A percentile compares a stretch with the other conserved stretches of the same genome.
Evolutionary conservation across 768 basidiomycete species (phyloP).

Genomic region (Hericium alpestre): DNA sequence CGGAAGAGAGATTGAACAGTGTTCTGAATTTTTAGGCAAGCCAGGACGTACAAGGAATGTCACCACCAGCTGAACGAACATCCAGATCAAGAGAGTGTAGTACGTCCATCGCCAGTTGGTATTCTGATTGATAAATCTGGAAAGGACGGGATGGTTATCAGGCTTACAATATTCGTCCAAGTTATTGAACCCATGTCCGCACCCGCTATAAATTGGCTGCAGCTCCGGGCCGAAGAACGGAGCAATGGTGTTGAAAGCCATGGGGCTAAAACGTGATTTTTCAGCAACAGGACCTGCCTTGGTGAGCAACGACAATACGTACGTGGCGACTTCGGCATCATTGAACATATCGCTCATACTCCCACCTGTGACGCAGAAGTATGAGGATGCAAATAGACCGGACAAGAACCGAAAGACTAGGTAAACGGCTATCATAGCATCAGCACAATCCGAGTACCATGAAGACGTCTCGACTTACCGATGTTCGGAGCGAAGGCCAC

Average conservation of each 20-base stretch:
- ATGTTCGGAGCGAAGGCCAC: constrained; percentile 65
- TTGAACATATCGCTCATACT: constrained; percentile 47
- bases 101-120: constrained; percentile 71
- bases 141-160: not conserved
- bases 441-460: not conserved
- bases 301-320: constrained; percentile 14
- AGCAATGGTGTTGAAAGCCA: constrained; percentile 43
- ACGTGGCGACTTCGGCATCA: constrained; percentile 51
- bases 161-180: not conserved
- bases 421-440: constrained; percentile 36
- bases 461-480: constrained; percentile 26
- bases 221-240: constrained; percentile 51
- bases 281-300: no score
- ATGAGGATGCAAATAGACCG: constrained; percentile 46
- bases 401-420: constrained; percentile 51
- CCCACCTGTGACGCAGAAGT: constrained; percentile 54
- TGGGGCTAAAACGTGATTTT: constrained; percentile 27
- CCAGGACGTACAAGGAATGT: constrained; percentile 37
- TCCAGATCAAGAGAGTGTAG: constrained; percentile 62
- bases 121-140: constrained; percentile 27
- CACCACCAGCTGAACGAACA: constrained; percentile 38
- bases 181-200: constrained; percentile 14
- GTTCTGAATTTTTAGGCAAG: no score
- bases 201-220: constrained; percentile 53
- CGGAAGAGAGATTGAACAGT: not conserved